Percentiles rank a stretch among this genome's conserved stretches.
Evolutionary conservation across 2,329 filamentous ascomycete species (phyloP).

Genomic region (Alternaria panax): DNA sequence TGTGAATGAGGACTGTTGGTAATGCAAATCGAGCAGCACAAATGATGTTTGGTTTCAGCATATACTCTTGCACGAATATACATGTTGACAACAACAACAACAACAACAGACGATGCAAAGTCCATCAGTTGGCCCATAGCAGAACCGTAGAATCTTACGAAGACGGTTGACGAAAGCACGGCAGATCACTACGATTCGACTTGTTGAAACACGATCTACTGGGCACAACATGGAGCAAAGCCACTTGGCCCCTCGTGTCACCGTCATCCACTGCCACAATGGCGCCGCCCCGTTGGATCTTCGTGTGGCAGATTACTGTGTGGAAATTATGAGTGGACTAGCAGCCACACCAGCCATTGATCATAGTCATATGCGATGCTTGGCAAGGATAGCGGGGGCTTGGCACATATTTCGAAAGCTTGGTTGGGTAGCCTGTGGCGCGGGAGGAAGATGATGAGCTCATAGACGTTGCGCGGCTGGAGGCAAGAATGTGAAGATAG

Average conservation of each 20-base stretch:
- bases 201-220: not conserved
- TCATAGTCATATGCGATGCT: conserved; percentile 6
- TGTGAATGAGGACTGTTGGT: not conserved
- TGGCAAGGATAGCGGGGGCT: conserved; percentile 4
- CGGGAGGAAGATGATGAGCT: conserved; percentile 5
- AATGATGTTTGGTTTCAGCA: not conserved
- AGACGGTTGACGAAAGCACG: conserved; percentile 6
- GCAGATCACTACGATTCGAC: not conserved
- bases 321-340: conserved; percentile 17
- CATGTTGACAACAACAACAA: not conserved
- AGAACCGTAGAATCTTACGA: conserved; percentile 1
- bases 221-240: not conserved
- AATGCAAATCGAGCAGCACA: not conserved
- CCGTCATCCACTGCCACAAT: conserved; percentile 11
- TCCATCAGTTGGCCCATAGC: not conserved
- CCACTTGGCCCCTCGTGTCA: conserved; percentile 2
- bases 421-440: conserved; percentile 4
- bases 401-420: conserved; percentile 8
- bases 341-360: conserved; percentile 17
- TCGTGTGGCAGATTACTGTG: conserved; percentile 1
- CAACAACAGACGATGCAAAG: not conserved
- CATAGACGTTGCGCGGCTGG: conserved; percentile 1
- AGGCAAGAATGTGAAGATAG: not conserved
- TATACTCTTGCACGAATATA: not conserved
- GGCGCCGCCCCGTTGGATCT: not conserved